Evolutionary conservation across 2,329 filamentous ascomycete species (phyloP).

Genomic region (Exophiala alcalophila): DNA sequence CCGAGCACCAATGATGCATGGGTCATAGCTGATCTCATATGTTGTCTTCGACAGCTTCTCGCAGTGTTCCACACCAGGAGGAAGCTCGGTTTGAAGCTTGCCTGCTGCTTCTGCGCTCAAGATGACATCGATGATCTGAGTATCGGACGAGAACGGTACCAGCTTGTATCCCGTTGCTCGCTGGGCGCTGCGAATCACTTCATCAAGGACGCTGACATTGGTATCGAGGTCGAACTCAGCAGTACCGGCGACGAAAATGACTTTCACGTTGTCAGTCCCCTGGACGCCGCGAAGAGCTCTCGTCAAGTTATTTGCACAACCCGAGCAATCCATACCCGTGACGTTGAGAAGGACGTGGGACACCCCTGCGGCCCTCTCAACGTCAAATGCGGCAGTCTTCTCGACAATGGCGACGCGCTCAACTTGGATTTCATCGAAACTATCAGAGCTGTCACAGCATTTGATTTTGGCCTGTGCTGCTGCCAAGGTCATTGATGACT

Average conservation of each 20-base stretch:
- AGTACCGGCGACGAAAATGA: constrained; percentile 26
- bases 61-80: constrained; percentile 13
- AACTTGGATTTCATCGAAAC: constrained; percentile 3
- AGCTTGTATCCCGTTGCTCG: constrained; percentile 27
- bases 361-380: constrained; percentile 19
- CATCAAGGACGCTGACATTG: constrained; percentile 35
- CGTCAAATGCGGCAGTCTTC: constrained; percentile 7
- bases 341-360: constrained; percentile 23
- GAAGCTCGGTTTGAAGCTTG: constrained; percentile 13
- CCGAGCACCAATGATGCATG: constrained; percentile 47
- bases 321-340: constrained; percentile 29
- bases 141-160: constrained; percentile 18
- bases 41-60: constrained; percentile 37
- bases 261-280: constrained; percentile 24
- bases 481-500: constrained; percentile 1
- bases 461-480: constrained; percentile 7
- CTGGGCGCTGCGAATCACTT: constrained; percentile 24
- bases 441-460: constrained; percentile 12
- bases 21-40: constrained; percentile 46
- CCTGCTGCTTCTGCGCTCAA: constrained; percentile 11
- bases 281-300: constrained; percentile 20
- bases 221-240: constrained; percentile 41
- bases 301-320: constrained; percentile 29
- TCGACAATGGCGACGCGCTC: not conserved
- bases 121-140: constrained; percentile 23